phyloP scores from a whole-genome alignment of 768 basidiomycete genomes.

The Rhizopogon salebrosus region DNA sequence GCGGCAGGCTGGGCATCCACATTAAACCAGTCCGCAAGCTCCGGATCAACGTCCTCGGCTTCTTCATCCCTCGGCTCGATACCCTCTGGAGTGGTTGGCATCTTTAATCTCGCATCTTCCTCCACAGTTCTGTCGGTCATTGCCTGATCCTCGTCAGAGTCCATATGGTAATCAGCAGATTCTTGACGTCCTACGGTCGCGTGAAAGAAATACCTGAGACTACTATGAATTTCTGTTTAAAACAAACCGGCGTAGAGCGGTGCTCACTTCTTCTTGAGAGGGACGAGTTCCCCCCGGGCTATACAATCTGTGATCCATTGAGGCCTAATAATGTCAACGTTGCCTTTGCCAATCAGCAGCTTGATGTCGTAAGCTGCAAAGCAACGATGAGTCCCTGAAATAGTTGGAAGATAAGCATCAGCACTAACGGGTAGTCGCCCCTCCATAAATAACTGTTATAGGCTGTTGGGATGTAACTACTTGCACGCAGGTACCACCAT shows the following conservation, averaged over 20 bases:
- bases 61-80: constrained; percentile 19
- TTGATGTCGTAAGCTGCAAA: constrained; percentile 63
- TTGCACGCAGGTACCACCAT: constrained; percentile 66
- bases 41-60: constrained; percentile 39
- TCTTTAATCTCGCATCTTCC: constrained; percentile 10
- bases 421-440: constrained; percentile 59
- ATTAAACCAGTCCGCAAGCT: constrained; percentile 57
- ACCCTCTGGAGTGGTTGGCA: neutral
- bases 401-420: neutral
- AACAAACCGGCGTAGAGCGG: neutral
- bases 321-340: constrained; percentile 71
- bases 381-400: neutral
- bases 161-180: constrained; percentile 48
- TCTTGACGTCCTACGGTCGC: constrained; percentile 49
- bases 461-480: constrained; percentile 50
- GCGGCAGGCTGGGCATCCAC: constrained; percentile 34
- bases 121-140: constrained; percentile 14
- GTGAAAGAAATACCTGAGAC: constrained; percentile 71
- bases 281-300: constrained; percentile 45
- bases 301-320: constrained; percentile 81
- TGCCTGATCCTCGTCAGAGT: constrained; percentile 28
- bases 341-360: constrained; percentile 63
- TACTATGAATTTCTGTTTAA: neutral
- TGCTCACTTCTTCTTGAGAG: constrained; percentile 62
- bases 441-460: constrained; percentile 62